Base-by-base conservation (phyloP, 257 asterid species). In the Thymus mandschuricus region DNA sequence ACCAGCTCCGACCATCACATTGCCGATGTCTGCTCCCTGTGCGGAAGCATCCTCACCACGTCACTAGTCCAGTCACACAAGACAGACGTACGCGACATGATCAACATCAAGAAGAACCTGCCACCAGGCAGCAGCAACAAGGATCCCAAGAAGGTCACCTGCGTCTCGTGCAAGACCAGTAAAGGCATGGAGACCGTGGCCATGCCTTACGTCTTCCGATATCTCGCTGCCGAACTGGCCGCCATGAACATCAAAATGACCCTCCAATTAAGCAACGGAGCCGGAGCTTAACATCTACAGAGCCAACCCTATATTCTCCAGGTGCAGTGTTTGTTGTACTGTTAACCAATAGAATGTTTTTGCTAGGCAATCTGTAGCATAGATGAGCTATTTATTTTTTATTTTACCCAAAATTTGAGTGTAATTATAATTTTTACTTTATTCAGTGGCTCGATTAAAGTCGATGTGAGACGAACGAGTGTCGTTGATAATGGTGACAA, bases 151-250 rank as follows among this genome's bases (percentile, higher is more conserved):
- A 89, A 95, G 82, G 86, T 85, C 3, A 38, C 41, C 0, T 95
- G 99, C 58, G 76, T 89, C 46, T 72, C 96, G 45, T 95, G 99
- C 75, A 48, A 76, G 79, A 83, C 92, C 10, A 88, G 97, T 33
- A 88, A 86, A 77, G 97, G 97, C 7, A 95, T 95, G 98, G 99
- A 92, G 85, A 95, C 96, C 3, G 98, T 95, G 13, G 89, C 98
- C 3, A 89, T 95, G 99, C 98, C 99, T 1, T 95, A 89, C 11
- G 99, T 95, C 3, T 92, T 92, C 55, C 83, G 93, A 76, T 92
- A 89, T 78, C 78, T 95, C 63, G 99, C 99, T 44, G 92, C 96
- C 1, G 99, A 95, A 81, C 77, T 95, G 85, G 97, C 97, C 0
- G 90, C 97, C 64, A 95, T 95, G 99, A 95, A 95, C 79, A 88